These are phyloP conservation scores for Ophiostoma sp. DNA, from an alignment of 2,329 filamentous ascomycete genomes.

Conservation along the genomic window DNA sequence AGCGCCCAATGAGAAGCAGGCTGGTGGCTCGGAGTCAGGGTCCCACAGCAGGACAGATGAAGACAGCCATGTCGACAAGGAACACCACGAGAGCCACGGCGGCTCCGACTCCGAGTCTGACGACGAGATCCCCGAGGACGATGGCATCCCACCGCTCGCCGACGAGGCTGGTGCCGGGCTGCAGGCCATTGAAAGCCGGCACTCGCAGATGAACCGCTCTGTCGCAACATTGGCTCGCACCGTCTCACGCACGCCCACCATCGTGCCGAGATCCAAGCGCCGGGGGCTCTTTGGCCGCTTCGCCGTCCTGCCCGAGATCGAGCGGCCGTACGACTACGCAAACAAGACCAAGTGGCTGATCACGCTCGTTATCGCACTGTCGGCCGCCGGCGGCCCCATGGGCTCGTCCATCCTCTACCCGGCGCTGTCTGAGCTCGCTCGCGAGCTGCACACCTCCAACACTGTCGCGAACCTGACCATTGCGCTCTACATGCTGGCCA, in stretches of 20 bases:
- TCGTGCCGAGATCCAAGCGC: constrained; percentile 46
- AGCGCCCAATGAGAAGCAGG: neutral
- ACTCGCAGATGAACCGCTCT: constrained; percentile 12
- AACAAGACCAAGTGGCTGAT: constrained; percentile 77
- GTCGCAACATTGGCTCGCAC: constrained; percentile 3
- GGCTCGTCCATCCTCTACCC: constrained; percentile 81
- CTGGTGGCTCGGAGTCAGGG: neutral
- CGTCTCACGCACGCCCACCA: constrained; percentile 33
- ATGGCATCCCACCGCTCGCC: constrained; percentile 22
- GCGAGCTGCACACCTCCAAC: constrained; percentile 55
- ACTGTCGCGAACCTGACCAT: constrained; percentile 70
- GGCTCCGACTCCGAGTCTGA: constrained; percentile 4
- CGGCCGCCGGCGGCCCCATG: constrained; percentile 72
- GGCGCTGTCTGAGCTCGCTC: constrained; percentile 58
- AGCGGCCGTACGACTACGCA: constrained; percentile 67
- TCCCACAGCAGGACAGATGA: neutral
- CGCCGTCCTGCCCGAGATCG: constrained; percentile 65
- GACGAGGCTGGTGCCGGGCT: constrained; percentile 25
- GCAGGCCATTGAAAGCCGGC: constrained; percentile 24
- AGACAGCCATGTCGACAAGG: neutral
- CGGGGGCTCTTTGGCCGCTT: constrained; percentile 69
- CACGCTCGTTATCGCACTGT: constrained; percentile 69
- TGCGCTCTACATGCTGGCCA: constrained; percentile 73
- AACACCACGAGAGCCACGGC: constrained; percentile 8
- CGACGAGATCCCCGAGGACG: constrained; percentile 14